Percentiles rank a stretch among this genome's conserved stretches.
These are phyloP conservation scores for Pleurotus sapidus DNA, from an alignment of 768 basidiomycete genomes.

Conservation along the genomic window DNA sequence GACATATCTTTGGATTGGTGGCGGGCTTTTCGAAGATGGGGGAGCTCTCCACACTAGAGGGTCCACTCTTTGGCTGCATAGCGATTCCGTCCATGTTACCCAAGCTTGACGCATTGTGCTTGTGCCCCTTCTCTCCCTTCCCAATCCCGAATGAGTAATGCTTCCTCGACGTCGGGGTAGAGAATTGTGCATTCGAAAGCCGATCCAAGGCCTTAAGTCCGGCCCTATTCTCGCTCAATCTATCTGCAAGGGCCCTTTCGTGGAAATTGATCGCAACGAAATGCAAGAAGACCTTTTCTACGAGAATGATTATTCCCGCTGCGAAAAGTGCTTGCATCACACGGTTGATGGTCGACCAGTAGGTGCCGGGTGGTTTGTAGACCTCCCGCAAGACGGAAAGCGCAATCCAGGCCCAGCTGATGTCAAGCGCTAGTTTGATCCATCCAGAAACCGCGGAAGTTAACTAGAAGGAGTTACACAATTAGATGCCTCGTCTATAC, in stretches of 20 bases:
- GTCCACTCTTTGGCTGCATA: slow-evolving; percentile 12
- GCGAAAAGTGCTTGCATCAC: slow-evolving; percentile 66
- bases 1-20: slow-evolving; percentile 14
- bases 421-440: slow-evolving; percentile 67
- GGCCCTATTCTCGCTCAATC: slow-evolving; percentile 65
- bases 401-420: slow-evolving; percentile 73
- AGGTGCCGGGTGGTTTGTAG: slow-evolving; percentile 57
- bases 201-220: slow-evolving; percentile 70
- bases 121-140: slow-evolving; percentile 41
- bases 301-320: slow-evolving; percentile 37
- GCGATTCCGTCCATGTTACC: slow-evolving; percentile 31
- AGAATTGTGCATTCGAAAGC: slow-evolving; percentile 58
- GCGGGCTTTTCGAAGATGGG: slow-evolving; percentile 14
- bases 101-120: slow-evolving; percentile 32
- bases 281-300: slow-evolving; percentile 59
- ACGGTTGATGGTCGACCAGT: slow-evolving; percentile 69
- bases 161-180: slow-evolving; percentile 29
- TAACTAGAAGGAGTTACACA: slow-evolving; percentile 36
- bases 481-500: background rate
- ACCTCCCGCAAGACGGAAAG: slow-evolving; percentile 59
- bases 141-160: slow-evolving; percentile 27
- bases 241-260: slow-evolving; percentile 70
- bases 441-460: slow-evolving; percentile 66
- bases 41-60: slow-evolving; percentile 11
- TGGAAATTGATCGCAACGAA: slow-evolving; percentile 83